These are phyloP conservation scores for Chenopodium album DNA, from an alignment of 148 eudicot genomes.

Conservation along the genomic window DNA sequence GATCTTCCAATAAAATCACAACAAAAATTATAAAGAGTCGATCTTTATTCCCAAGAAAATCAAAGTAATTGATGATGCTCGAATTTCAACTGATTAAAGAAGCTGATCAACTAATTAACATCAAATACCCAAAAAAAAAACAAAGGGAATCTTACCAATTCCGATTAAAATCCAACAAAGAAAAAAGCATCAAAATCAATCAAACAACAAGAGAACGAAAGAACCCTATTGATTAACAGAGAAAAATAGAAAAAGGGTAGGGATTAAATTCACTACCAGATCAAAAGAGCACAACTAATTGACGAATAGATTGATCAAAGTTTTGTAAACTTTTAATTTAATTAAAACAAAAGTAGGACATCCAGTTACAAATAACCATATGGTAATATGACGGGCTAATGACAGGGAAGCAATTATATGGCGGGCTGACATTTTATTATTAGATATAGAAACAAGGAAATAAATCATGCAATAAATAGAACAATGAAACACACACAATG, in stretches of 20 bases:
- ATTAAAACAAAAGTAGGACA: too few relatives aligned
- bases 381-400: too few relatives aligned
- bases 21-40: conserved; percentile 5
- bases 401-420: not conserved
- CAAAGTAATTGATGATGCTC: conserved; percentile 7
- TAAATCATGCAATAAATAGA: not conserved
- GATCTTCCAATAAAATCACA: conserved; percentile 5
- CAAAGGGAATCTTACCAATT: conserved; percentile 9
- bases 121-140: not conserved
- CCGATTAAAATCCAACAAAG: not conserved
- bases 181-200: conserved; percentile 11
- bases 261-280: conserved; percentile 23
- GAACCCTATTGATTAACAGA: conserved; percentile 3
- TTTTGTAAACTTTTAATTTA: too few relatives aligned
- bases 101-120: conserved; percentile 1
- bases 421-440: not conserved
- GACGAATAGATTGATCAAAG: conserved; percentile 12
- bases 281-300: conserved; percentile 19
- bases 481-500: not conserved
- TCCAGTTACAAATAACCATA: too few relatives aligned
- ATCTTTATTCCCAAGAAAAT: conserved; percentile 2
- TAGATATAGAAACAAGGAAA: not conserved
- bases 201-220: not conserved
- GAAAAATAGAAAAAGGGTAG: not conserved
- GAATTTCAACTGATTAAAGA: conserved; percentile 1